Evolutionary conservation across 768 basidiomycete species (phyloP).

Genomic region (Stropharia rugosoannulata): DNA sequence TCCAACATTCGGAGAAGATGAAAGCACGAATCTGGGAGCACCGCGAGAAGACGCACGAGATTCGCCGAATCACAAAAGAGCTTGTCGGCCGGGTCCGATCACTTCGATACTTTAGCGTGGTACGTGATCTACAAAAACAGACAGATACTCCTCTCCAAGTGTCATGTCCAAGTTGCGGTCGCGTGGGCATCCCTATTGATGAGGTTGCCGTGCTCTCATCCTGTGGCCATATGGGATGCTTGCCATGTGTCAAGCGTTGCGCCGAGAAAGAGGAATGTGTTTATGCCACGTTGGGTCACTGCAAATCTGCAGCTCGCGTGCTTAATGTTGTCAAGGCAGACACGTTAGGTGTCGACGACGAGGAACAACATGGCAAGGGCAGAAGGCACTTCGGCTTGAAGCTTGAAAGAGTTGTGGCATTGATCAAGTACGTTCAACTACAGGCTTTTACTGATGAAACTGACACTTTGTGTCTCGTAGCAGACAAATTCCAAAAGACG

Average conservation of each 20-base stretch:
- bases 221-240: conserved; percentile 88
- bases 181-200: conserved; percentile 52
- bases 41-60: conserved; percentile 84
- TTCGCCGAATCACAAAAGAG: conserved; percentile 83
- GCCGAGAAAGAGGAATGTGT: conserved; percentile 85
- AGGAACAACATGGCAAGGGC: conserved; percentile 65
- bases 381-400: conserved; percentile 78
- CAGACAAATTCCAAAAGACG: conserved; percentile 65
- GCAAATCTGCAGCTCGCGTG: conserved; percentile 76
- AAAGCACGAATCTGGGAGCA: conserved; percentile 76
- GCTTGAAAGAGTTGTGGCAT: conserved; percentile 69
- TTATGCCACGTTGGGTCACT: conserved; percentile 63
- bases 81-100: conserved; percentile 89
- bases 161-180: conserved; percentile 62
- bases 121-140: conserved; percentile 85
- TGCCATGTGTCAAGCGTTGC: conserved; percentile 65
- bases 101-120: conserved; percentile 87
- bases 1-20: conserved; percentile 49
- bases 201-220: conserved; percentile 87
- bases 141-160: conserved; percentile 56
- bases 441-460: not conserved
- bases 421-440: conserved; percentile 62
- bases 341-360: conserved; percentile 79
- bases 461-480: conserved; percentile 32
- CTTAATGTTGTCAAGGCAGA: conserved; percentile 83